Percentiles rank a stretch among this genome's conserved stretches.
phyloP scores from a whole-genome alignment of 2,329 filamentous ascomycete genomes.

The Lasiodiplodia theobromae region DNA sequence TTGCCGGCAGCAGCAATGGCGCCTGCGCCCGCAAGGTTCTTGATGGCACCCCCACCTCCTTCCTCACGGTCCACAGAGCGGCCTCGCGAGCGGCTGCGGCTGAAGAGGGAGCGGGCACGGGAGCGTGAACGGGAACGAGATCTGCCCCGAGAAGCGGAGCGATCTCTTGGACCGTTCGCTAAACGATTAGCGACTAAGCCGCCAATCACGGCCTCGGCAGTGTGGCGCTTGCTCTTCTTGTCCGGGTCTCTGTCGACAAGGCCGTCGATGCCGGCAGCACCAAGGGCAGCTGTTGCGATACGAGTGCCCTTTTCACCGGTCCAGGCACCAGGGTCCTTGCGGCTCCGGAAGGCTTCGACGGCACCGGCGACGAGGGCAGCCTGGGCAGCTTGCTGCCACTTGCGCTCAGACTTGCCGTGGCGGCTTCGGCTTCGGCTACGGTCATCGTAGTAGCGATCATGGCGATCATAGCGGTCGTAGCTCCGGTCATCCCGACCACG shows the following conservation, averaged over 20 bases:
- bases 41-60: slow-evolving; percentile 55
- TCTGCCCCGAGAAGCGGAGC: slow-evolving; percentile 64
- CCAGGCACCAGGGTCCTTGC: slow-evolving; percentile 89
- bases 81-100: slow-evolving; percentile 56
- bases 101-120: slow-evolving; percentile 60
- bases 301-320: slow-evolving; percentile 91
- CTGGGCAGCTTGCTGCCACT: slow-evolving; percentile 80
- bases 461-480: slow-evolving; percentile 43
- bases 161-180: slow-evolving; percentile 78
- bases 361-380: slow-evolving; percentile 89
- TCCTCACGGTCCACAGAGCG: slow-evolving; percentile 59
- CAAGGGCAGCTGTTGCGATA: slow-evolving; percentile 83
- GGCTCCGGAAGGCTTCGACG: slow-evolving; percentile 87
- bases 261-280: slow-evolving; percentile 86
- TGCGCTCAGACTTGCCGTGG: slow-evolving; percentile 68
- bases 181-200: slow-evolving; percentile 86
- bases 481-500: slow-evolving; percentile 56
- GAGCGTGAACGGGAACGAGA: slow-evolving; percentile 67
- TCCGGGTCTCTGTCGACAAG: slow-evolving; percentile 72
- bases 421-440: slow-evolving; percentile 59
- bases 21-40: slow-evolving; percentile 57
- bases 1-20: slow-evolving; percentile 60
- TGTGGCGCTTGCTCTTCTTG: slow-evolving; percentile 78
- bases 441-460: slow-evolving; percentile 61
- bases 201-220: slow-evolving; percentile 86